These are phyloP conservation scores for Angomonas desouzai DNA, from an alignment of 208 protist genomes.

Conservation along the genomic window DNA sequence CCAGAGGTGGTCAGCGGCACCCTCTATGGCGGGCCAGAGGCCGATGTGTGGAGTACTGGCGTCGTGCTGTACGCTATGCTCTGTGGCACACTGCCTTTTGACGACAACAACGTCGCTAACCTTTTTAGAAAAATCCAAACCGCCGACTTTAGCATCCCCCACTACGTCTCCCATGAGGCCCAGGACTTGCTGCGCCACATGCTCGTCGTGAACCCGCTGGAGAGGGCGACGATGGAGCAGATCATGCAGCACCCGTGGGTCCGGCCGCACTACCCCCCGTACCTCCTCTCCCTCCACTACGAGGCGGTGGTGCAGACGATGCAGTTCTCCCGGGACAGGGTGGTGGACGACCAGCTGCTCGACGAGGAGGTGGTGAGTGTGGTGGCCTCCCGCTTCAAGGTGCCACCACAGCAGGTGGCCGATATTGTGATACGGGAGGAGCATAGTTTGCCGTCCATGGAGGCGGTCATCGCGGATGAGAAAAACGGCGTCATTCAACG, in stretches of 20 bases:
- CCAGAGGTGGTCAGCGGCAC: conserved; percentile 77
- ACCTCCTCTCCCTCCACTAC: conserved; percentile 69
- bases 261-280: conserved; percentile 42
- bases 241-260: conserved; percentile 87
- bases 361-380: conserved; percentile 55
- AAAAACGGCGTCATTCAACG: conserved; percentile 15
- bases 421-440: conserved; percentile 54
- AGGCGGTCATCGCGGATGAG: conserved; percentile 30
- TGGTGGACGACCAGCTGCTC: conserved; percentile 31
- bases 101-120: conserved; percentile 52
- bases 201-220: conserved; percentile 72
- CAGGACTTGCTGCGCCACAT: conserved; percentile 62
- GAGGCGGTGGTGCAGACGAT: conserved; percentile 58
- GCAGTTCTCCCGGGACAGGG: conserved; percentile 38
- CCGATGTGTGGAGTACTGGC: conserved; percentile 86
- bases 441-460: conserved; percentile 46
- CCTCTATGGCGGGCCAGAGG: conserved; percentile 71
- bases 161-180: conserved; percentile 36
- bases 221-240: conserved; percentile 87
- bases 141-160: conserved; percentile 54
- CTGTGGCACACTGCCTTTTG: conserved; percentile 70
- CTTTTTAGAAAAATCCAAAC: conserved; percentile 81
- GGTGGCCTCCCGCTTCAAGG: conserved; percentile 54
- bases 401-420: conserved; percentile 37
- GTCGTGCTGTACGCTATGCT: conserved; percentile 89